Percentiles rank a stretch among this genome's conserved stretches.
These are phyloP conservation scores for Bidens hawaiensis DNA, from an alignment of 140 eudicot species.

Conservation along the genomic window DNA sequence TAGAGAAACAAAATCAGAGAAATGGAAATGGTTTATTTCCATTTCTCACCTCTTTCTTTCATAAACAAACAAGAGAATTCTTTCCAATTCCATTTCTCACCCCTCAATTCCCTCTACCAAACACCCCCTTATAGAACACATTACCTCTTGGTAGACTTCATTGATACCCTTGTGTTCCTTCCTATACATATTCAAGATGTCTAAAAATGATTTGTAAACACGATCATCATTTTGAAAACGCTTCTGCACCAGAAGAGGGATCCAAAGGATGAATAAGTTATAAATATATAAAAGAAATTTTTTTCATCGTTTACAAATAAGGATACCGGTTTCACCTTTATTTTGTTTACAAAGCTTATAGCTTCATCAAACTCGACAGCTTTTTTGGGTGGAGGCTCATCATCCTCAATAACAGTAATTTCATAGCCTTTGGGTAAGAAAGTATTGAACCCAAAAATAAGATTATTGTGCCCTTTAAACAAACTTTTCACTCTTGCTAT, in stretches of 20 bases:
- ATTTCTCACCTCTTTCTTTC: too few relatives aligned
- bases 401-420: conserved; percentile 77
- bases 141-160: conserved; percentile 84
- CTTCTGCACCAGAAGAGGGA: conserved; percentile 33
- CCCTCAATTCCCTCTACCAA: too few relatives aligned
- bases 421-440: conserved; percentile 95
- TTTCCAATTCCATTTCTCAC: too few relatives aligned
- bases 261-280: background rate
- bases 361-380: conserved; percentile 77
- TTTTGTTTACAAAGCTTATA: conserved; percentile 62
- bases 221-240: conserved; percentile 62
- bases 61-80: too few relatives aligned
- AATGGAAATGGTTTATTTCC: too few relatives aligned
- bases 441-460: conserved; percentile 80
- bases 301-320: background rate
- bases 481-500: conserved; percentile 81
- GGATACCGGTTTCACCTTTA: conserved; percentile 41
- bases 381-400: conserved; percentile 71
- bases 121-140: conserved; percentile 9
- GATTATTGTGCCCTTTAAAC: conserved; percentile 77
- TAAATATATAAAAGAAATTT: background rate
- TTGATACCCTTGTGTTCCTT: conserved; percentile 63
- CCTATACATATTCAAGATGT: conserved; percentile 63
- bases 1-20: too few relatives aligned
- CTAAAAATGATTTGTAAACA: conserved; percentile 59